Base-by-base conservation (phyloP, 306 rosid species). In the Cucurbita moschata region DNA sequence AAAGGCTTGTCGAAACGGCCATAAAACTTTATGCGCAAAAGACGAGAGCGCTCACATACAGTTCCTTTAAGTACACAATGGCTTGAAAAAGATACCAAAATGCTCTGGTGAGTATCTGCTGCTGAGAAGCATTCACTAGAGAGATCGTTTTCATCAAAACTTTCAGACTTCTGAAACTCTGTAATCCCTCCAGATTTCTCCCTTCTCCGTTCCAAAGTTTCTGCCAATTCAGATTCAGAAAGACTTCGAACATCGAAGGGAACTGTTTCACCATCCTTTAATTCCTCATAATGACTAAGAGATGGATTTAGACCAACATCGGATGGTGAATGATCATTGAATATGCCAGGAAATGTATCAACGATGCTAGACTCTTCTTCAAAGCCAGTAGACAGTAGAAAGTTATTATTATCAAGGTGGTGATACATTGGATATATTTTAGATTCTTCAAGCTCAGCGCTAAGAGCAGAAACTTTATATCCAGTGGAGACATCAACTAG, bases 1-100 rank as follows among this genome's bases (percentile, higher is more conserved):
- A 95, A 88, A 74, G 99, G 99, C 86, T 95, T 95, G 83, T 95
- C 99, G 71, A 86, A 86, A 63, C 90, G 86, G 63, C 97, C 91
- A 76, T 95, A 95, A 69, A 91, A 95, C 75, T 91, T 95, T 79
- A 95, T 95, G 70, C 99, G 97, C 82, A 89, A 82, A 75, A 91
- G 93, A 77, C 84, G 96, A 63, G 93, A 84, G 26, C 91, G 96
- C 74, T 89, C 96, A 79, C 99, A 95, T 76, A 87, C 88, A 39
- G 83, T 82, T 86, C 88, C 89, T 82, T 95, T 95, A 11, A 74
- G 83, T 42, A 91, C 91, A 80, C 99, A 91, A 63, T 81, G 90
- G 82, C 96, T 95, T 67, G 99, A 95, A 86, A 85, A 91, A 66
- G 91, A 87, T 61, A 95, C 99, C 89, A 95, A 81, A 82, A 95